phyloP scores from a whole-genome alignment of 805 yeast genomes.

The Zygotorulaspora chibaensis region DNA sequence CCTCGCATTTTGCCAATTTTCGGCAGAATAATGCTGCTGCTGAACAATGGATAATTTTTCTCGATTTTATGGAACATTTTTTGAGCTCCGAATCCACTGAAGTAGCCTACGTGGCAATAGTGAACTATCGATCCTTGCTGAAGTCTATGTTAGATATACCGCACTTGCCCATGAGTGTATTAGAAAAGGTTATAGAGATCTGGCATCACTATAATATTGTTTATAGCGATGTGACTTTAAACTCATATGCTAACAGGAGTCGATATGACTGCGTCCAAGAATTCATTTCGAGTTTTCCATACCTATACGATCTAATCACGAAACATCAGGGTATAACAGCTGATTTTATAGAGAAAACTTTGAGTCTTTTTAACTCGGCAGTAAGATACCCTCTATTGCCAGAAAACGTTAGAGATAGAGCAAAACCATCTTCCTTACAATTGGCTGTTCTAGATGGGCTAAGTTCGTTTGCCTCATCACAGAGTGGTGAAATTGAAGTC shows the following conservation, averaged over 20 bases:
- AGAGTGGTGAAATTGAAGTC: constrained; percentile 40
- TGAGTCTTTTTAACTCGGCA: constrained; percentile 58
- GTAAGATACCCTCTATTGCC: constrained; percentile 73
- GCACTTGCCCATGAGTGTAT: constrained; percentile 26
- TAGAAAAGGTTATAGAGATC: constrained; percentile 44
- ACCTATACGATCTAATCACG: constrained; percentile 40
- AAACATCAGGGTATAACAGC: constrained; percentile 33
- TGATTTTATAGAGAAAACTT: constrained; percentile 43
- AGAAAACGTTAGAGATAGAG: constrained; percentile 48
- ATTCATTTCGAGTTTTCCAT: constrained; percentile 49
- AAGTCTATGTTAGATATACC: constrained; percentile 42
- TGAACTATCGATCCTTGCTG: constrained; percentile 51
- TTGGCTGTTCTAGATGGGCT: constrained; percentile 50
- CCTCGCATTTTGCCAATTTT: constrained; percentile 45
- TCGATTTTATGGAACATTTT: constrained; percentile 45
- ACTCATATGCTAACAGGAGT: constrained; percentile 24
- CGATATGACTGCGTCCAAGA: constrained; percentile 62
- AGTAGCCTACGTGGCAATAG: constrained; percentile 44
- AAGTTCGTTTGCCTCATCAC: constrained; percentile 25
- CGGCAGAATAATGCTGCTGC: constrained; percentile 8
- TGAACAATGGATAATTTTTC: constrained; percentile 53
- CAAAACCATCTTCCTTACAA: constrained; percentile 62
- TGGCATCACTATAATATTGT: constrained; percentile 46
- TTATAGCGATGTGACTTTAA: constrained; percentile 38
- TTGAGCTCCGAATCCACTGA: constrained; percentile 42